phyloP scores from a whole-genome alignment of 768 basidiomycete genomes.

The Lactarius evosmus region DNA sequence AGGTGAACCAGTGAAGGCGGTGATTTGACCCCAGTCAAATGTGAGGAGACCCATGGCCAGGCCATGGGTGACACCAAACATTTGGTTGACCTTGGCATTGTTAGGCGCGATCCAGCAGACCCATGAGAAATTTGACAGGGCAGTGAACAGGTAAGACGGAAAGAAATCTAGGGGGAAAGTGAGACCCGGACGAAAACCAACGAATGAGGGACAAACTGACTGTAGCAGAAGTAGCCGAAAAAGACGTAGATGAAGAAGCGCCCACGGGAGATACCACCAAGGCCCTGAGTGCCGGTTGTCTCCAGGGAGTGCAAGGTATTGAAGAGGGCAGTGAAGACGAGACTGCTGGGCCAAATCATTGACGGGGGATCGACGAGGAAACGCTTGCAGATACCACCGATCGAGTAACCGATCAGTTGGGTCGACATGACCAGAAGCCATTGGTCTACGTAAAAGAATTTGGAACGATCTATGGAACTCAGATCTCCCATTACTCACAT shows the following conservation, averaged over 20 bases:
- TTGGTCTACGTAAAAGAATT: conserved; percentile 28
- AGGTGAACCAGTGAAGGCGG: conserved; percentile 59
- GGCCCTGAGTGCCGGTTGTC: conserved; percentile 42
- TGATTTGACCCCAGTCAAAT: conserved; percentile 85
- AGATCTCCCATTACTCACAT: conserved; percentile 27
- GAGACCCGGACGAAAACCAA: not conserved
- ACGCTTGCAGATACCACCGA: conserved; percentile 42
- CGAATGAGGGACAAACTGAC: conserved; percentile 43
- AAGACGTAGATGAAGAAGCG: conserved; percentile 50
- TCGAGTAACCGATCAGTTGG: conserved; percentile 41
- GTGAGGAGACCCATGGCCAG: conserved; percentile 71
- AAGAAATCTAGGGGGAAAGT: not conserved
- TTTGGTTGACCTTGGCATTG: conserved; percentile 62
- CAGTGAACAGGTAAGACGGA: conserved; percentile 19
- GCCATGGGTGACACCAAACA: conserved; percentile 57
- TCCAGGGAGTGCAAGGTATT: conserved; percentile 41
- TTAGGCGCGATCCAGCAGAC: conserved; percentile 87
- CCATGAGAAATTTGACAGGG: conserved; percentile 59
- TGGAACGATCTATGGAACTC: not conserved
- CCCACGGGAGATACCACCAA: conserved; percentile 48
- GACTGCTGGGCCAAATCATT: conserved; percentile 45
- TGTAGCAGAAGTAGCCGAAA: conserved; percentile 35
- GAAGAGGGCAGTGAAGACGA: conserved; percentile 43
- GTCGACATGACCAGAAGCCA: conserved; percentile 43
- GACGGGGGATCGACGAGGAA: conserved; percentile 44